Evolutionary conservation across 768 basidiomycete genomes (phyloP).

Genomic region (Galerina sulciceps): DNA sequence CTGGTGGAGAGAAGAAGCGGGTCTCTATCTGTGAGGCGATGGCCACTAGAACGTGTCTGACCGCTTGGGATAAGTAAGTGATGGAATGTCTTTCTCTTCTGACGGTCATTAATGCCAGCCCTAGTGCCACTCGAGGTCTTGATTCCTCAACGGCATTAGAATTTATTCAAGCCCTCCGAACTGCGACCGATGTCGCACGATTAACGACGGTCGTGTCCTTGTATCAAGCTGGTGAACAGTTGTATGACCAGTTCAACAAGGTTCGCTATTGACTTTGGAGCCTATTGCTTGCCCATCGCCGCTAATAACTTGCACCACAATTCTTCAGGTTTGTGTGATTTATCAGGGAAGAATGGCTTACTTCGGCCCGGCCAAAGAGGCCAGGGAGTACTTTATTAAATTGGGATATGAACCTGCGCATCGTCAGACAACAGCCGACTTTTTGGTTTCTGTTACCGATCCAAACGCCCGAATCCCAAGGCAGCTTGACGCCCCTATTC

Average conservation of each 20-base stretch:
- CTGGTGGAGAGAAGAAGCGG: constrained; percentile 81
- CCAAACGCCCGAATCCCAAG: constrained; percentile 58
- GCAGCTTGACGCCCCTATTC: constrained; percentile 43
- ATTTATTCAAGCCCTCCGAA: constrained; percentile 68
- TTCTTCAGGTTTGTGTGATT: constrained; percentile 52
- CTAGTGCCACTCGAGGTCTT: constrained; percentile 67
- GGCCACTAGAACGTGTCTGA: constrained; percentile 58
- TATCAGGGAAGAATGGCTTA: constrained; percentile 77
- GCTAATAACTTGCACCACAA: no score
- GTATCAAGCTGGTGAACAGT: constrained; percentile 80
- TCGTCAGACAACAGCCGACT: constrained; percentile 69
- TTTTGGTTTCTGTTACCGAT: constrained; percentile 65
- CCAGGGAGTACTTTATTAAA: constrained; percentile 72
- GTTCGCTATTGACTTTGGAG: constrained; percentile 35
- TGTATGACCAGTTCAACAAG: constrained; percentile 75
- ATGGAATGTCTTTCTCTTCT: neutral
- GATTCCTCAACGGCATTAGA: constrained; percentile 76
- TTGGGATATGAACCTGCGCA: constrained; percentile 65
- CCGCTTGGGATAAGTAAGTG: constrained; percentile 69
- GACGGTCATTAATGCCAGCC: neutral
- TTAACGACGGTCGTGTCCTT: constrained; percentile 76
- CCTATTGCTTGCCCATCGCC: no score
- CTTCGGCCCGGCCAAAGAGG: constrained; percentile 69
- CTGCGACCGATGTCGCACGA: constrained; percentile 58
- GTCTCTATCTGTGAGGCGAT: constrained; percentile 76